These are phyloP conservation scores for Coemansia sp. DNA, from an alignment of 192 early-diverging fungal species.

Conservation along the genomic window DNA sequence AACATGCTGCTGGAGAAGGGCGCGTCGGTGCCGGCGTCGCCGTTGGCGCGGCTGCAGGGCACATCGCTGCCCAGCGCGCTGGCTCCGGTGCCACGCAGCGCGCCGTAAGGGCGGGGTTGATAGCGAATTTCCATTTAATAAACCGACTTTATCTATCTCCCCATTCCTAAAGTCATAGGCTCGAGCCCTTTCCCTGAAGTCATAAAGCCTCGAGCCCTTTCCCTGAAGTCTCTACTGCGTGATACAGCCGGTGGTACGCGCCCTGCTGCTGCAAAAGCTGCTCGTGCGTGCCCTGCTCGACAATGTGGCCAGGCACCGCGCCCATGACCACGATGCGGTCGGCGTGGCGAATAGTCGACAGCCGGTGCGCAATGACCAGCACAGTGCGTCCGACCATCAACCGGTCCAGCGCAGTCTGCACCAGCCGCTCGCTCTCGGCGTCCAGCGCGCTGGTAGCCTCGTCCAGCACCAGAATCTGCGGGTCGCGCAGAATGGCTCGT, in stretches of 20 bases:
- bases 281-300: constrained; percentile 54
- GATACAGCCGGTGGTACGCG: constrained; percentile 46
- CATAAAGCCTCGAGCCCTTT: too few relatives aligned
- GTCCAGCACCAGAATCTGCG: constrained; percentile 74
- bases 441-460: constrained; percentile 79
- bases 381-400: constrained; percentile 76
- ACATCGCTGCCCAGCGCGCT: not conserved
- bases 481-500: constrained; percentile 60
- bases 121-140: not conserved
- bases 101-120: not conserved
- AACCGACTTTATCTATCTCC: not conserved
- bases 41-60: constrained; percentile 5
- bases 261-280: constrained; percentile 43
- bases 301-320: constrained; percentile 47
- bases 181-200: not conserved
- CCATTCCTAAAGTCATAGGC: not conserved
- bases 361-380: constrained; percentile 79
- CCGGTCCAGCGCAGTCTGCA: constrained; percentile 73
- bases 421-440: constrained; percentile 67
- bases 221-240: not conserved
- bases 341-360: constrained; percentile 79
- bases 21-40: constrained; percentile 17
- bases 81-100: constrained; percentile 4
- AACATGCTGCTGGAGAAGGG: constrained; percentile 34
- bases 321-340: constrained; percentile 76